phyloP scores from a whole-genome alignment of 2,329 filamentous ascomycete species.

The Neopestalotiopsis rosae region DNA sequence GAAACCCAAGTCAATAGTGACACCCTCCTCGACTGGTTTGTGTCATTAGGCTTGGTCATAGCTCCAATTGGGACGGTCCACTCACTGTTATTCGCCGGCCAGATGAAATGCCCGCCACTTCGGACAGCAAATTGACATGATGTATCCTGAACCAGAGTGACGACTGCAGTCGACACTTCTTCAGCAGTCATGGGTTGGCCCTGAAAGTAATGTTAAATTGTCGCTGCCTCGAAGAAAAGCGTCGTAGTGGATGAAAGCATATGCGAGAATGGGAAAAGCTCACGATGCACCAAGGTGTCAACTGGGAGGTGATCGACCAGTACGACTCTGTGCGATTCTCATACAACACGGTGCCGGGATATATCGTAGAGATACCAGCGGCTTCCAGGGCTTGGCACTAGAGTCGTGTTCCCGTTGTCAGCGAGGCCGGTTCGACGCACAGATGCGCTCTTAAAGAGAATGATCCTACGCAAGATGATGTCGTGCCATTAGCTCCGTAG shows the following conservation, averaged over 20 bases:
- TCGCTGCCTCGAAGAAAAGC: no score
- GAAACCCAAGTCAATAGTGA: slow-evolving; percentile 27
- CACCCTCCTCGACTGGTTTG: slow-evolving; percentile 18
- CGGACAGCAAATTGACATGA: slow-evolving; percentile 22
- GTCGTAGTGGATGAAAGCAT: neutral
- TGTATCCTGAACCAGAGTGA: slow-evolving; percentile 23
- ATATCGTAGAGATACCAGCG: neutral
- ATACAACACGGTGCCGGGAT: slow-evolving; percentile 10
- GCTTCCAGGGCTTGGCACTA: neutral
- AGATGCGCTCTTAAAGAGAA: neutral
- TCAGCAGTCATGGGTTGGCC: slow-evolving; percentile 17
- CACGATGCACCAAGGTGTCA: slow-evolving; percentile 19
- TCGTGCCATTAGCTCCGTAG: neutral
- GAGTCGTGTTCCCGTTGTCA: neutral
- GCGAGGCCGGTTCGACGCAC: neutral
- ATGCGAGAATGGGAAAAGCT: neutral
- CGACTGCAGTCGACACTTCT: slow-evolving; percentile 16
- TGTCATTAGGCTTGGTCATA: no score
- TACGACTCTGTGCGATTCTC: slow-evolving; percentile 14
- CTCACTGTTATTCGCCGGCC: slow-evolving; percentile 20
- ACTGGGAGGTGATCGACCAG: slow-evolving; percentile 18
- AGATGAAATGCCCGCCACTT: slow-evolving; percentile 22
- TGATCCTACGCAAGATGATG: slow-evolving; percentile 13
- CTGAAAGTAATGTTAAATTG: neutral
- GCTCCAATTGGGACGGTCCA: neutral